These are phyloP conservation scores for Calonectria pseudoreteaudii DNA, from an alignment of 2,329 filamentous ascomycete species.

Conservation along the genomic window DNA sequence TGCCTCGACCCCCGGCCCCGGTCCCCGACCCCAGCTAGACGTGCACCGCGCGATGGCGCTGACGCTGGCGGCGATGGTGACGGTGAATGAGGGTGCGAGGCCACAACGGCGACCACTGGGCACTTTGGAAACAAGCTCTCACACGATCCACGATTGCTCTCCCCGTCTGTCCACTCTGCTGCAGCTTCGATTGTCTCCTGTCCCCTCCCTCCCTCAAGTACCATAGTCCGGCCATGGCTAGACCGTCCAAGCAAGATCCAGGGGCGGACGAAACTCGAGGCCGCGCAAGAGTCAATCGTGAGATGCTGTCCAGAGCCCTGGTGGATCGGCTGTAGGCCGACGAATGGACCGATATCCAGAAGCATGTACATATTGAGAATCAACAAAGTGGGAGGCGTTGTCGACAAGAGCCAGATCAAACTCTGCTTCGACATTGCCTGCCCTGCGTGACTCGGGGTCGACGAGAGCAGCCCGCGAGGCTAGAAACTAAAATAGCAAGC, in stretches of 20 bases:
- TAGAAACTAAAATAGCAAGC: neutral
- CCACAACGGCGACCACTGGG: conserved; percentile 24
- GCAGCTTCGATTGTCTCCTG: neutral
- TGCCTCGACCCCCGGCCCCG: conserved; percentile 38
- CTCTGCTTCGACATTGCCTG: conserved; percentile 29
- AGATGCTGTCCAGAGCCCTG: neutral
- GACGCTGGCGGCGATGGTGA: conserved; percentile 36
- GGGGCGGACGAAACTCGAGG: conserved; percentile 11
- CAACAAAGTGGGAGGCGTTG: conserved; percentile 24
- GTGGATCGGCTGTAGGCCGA: conserved; percentile 18
- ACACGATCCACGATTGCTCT: conserved; percentile 15
- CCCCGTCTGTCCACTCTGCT: neutral
- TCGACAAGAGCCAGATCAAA: conserved; percentile 32
- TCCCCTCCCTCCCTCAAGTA: neutral
- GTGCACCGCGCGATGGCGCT: conserved; percentile 23
- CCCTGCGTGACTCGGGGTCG: conserved; percentile 31
- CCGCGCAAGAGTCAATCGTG: conserved; percentile 21
- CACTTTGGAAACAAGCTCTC: conserved; percentile 10
- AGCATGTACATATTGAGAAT: conserved; percentile 26
- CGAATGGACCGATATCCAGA: conserved; percentile 21
- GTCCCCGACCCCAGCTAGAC: conserved; percentile 14
- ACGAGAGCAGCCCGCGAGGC: conserved; percentile 24
- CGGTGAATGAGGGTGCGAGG: conserved; percentile 34
- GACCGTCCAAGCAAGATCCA: neutral
- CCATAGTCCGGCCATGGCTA: neutral